These are phyloP conservation scores for Calophaca sinica DNA, from an alignment of 306 rosid genomes.

Conservation along the genomic window DNA sequence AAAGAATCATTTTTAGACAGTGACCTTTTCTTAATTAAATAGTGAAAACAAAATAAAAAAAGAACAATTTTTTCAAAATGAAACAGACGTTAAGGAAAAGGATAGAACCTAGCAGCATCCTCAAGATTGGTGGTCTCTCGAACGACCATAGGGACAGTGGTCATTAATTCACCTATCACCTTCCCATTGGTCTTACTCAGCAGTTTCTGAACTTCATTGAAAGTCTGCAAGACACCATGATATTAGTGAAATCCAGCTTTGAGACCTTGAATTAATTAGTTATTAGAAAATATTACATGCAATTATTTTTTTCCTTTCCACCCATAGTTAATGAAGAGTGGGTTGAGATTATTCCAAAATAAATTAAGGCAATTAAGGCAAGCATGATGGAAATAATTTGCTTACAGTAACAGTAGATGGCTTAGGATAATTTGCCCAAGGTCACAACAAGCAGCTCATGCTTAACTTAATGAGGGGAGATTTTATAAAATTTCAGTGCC, in stretches of 20 bases:
- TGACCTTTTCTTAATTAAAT: background rate
- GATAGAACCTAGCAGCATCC: conserved; percentile 85
- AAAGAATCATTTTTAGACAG: background rate
- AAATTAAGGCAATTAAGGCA: conserved; percentile 1
- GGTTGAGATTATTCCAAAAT: conserved; percentile 29
- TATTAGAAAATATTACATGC: background rate
- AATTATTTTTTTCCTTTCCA: background rate
- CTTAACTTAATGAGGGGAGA: background rate
- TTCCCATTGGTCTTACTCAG: conserved; percentile 89
- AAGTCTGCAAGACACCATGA: conserved; percentile 66
- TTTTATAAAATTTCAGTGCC: background rate
- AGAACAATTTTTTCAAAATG: background rate
- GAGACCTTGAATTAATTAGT: background rate
- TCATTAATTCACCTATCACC: conserved; percentile 91
- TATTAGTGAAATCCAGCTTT: conserved; percentile 26
- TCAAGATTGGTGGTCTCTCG: conserved; percentile 91
- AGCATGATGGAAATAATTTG: background rate
- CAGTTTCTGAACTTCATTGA: conserved; percentile 85
- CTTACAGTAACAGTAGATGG: background rate
- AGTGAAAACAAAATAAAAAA: background rate
- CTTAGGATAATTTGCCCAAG: conserved; percentile 22
- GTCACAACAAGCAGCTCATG: background rate
- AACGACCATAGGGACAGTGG: conserved; percentile 87
- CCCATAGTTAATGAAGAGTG: background rate
- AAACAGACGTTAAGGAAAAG: conserved; percentile 3